These are phyloP conservation scores for Globisporangium sylvaticum DNA, from an alignment of 352 stramenopile species.

Conservation along the genomic window DNA sequence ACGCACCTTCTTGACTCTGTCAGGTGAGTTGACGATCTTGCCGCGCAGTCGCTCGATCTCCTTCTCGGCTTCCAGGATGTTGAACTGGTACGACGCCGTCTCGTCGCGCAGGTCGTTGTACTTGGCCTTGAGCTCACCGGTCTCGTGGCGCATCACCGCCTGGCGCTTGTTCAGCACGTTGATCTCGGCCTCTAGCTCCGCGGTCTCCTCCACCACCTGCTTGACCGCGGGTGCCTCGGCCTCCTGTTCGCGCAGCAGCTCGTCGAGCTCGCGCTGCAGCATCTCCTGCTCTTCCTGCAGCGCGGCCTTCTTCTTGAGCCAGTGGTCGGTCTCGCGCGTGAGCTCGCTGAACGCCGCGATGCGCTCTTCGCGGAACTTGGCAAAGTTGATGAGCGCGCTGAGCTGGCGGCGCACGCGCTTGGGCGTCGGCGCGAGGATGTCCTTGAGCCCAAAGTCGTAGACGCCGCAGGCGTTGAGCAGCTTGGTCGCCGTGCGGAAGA, in stretches of 20 bases:
- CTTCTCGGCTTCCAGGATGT: conserved; percentile 79
- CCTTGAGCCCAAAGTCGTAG: conserved; percentile 92
- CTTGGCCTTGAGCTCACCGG: conserved; percentile 67
- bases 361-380: conserved; percentile 94
- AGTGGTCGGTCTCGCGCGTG: conserved; percentile 66
- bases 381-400: conserved; percentile 97
- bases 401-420: conserved; percentile 92
- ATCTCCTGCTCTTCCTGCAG: conserved; percentile 59
- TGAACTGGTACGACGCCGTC: conserved; percentile 53
- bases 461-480: conserved; percentile 91
- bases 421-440: conserved; percentile 84
- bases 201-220: conserved; percentile 75
- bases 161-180: conserved; percentile 90
- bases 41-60: conserved; percentile 73
- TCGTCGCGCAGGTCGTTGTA: conserved; percentile 85
- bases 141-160: conserved; percentile 82
- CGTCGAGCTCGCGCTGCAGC: conserved; percentile 59
- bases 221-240: conserved; percentile 52
- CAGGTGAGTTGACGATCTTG: conserved; percentile 90
- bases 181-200: conserved; percentile 86
- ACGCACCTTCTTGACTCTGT: conserved; percentile 58
- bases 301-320: conserved; percentile 37
- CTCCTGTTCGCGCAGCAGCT: conserved; percentile 51
- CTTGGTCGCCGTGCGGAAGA: conserved; percentile 88
- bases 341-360: conserved; percentile 82